Evolutionary conservation across 768 basidiomycete species (phyloP).

Genomic region (Paxillus involutus): DNA sequence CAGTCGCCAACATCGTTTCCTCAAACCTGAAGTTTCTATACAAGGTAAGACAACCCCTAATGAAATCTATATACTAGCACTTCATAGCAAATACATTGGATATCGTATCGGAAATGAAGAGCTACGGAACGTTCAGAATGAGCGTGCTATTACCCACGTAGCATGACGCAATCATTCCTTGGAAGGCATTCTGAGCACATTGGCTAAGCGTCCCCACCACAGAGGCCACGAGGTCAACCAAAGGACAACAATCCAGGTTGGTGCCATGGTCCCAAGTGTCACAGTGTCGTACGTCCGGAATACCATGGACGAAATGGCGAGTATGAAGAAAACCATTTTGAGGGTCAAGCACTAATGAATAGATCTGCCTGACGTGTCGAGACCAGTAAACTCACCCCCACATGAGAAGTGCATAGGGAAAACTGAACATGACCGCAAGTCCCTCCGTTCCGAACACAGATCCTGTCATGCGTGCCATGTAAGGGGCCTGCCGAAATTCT

Average conservation of each 20-base stretch:
- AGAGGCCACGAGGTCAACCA: background rate
- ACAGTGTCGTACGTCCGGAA: no score
- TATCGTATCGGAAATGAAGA: background rate
- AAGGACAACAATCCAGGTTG: background rate
- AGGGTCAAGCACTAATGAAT: background rate
- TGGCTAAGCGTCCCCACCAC: background rate
- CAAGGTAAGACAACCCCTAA: background rate
- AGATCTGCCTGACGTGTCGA: background rate
- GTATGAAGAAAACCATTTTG: no score
- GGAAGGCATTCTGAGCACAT: background rate
- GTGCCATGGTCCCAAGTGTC: no score
- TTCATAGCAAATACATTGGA: no score
- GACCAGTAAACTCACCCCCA: slow-evolving; percentile 20
- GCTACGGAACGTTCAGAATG: background rate
- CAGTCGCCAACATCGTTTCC: background rate
- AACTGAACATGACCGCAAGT: slow-evolving; percentile 31
- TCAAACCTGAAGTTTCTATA: background rate
- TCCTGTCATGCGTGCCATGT: slow-evolving; percentile 15
- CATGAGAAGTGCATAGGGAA: slow-evolving; percentile 31
- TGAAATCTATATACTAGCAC: no score
- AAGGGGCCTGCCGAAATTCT: slow-evolving; percentile 17
- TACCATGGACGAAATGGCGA: no score
- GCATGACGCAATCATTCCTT: no score
- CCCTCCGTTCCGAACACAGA: slow-evolving; percentile 21
- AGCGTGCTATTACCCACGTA: no score